Evolutionary conservation across 305 asterid species (phyloP).

Genomic region (Fraxinus sp.): DNA sequence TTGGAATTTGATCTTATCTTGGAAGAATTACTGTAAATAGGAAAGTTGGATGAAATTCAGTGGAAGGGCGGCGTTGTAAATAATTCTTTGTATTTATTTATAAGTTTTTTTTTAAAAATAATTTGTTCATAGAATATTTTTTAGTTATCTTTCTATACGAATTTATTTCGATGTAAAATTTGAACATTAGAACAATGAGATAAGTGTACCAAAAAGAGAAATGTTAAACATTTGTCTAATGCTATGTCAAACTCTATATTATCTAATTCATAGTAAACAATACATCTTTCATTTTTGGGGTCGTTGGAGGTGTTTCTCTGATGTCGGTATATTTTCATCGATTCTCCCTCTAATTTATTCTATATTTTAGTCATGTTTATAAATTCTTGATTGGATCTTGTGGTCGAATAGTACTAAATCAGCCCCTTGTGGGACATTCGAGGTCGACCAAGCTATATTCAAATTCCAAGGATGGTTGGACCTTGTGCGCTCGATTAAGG

Average conservation of each 20-base stretch:
- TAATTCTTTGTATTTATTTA: background rate
- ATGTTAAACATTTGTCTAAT: background rate
- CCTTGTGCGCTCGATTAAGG: too few species aligned
- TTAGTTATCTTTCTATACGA: too few species aligned
- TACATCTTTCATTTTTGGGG: background rate
- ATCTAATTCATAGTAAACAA: background rate
- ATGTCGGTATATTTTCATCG: too few species aligned
- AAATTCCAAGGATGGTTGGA: background rate
- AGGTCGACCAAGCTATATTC: background rate
- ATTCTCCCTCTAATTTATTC: too few species aligned
- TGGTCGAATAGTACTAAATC: too few species aligned
- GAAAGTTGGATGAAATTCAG: background rate
- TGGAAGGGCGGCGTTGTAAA: conserved; percentile 22
- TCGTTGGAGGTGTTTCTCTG: background rate
- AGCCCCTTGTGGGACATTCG: background rate
- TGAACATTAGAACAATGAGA: too few species aligned
- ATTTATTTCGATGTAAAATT: too few species aligned
- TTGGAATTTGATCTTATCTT: background rate
- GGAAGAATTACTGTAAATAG: background rate
- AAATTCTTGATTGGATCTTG: too few species aligned
- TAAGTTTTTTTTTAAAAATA: too few species aligned
- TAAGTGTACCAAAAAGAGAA: background rate
- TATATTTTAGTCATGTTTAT: too few species aligned
- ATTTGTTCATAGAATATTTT: background rate
- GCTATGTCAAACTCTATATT: background rate